phyloP scores from a whole-genome alignment of 352 stramenopile species.

The Phytophthora megakarya region DNA sequence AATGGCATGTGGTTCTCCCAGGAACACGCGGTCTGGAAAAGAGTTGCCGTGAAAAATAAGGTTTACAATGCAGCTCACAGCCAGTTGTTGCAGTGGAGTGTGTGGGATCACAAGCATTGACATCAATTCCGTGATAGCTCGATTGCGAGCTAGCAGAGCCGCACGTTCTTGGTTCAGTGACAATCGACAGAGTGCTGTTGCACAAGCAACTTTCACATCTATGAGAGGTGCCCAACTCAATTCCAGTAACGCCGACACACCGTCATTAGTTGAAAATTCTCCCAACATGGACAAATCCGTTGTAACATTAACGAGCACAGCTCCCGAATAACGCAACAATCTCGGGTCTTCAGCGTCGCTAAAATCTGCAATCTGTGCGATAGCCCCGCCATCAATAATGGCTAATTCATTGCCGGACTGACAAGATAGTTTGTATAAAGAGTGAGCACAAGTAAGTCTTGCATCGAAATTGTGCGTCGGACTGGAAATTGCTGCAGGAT shows the following conservation, averaged over 20 bases:
- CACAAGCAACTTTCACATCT: slow-evolving; percentile 72
- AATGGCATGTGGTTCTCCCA: slow-evolving; percentile 68
- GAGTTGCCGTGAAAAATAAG: slow-evolving; percentile 65
- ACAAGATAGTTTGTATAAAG: slow-evolving; percentile 83
- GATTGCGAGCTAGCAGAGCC: slow-evolving; percentile 40
- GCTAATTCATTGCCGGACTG: slow-evolving; percentile 53
- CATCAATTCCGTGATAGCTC: slow-evolving; percentile 67
- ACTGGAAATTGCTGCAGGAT: background rate
- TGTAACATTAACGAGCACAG: slow-evolving; percentile 70
- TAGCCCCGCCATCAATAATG: slow-evolving; percentile 69
- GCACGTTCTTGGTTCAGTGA: slow-evolving; percentile 45
- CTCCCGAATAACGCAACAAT: slow-evolving; percentile 64
- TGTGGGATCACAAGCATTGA: slow-evolving; percentile 68
- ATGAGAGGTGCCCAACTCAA: slow-evolving; percentile 70
- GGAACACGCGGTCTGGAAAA: slow-evolving; percentile 77
- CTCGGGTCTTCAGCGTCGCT: slow-evolving; percentile 65
- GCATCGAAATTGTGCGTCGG: slow-evolving; percentile 55
- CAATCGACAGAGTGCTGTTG: slow-evolving; percentile 66
- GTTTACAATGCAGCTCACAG: slow-evolving; percentile 72
- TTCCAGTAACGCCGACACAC: slow-evolving; percentile 67
- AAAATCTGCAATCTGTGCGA: slow-evolving; percentile 72
- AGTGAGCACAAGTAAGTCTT: slow-evolving; percentile 67
- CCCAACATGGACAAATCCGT: slow-evolving; percentile 40
- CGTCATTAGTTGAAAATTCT: slow-evolving; percentile 60
- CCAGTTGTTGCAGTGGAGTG: slow-evolving; percentile 60